phyloP scores from a whole-genome alignment of 1,284 basidiomycete genomes.

The Cutaneotrichosporon mucoides region DNA sequence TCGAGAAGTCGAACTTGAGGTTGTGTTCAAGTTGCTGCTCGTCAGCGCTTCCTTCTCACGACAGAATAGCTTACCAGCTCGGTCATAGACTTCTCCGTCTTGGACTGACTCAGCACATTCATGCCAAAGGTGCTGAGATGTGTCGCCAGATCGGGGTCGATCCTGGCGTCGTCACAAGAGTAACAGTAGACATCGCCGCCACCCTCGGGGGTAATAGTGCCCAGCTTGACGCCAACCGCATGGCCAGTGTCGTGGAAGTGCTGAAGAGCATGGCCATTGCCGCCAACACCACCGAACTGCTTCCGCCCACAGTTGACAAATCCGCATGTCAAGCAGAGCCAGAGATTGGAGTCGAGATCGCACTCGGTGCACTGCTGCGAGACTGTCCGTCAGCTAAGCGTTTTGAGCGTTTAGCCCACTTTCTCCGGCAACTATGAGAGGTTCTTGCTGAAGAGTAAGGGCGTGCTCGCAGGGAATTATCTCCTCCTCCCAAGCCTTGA shows the following conservation, averaged over 20 bases:
- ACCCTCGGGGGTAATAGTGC: conserved; percentile 95
- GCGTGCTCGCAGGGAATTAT: conserved; percentile 84
- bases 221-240: conserved; percentile 85
- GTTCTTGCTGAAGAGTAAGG: conserved; percentile 66
- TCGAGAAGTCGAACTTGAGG: conserved; percentile 87
- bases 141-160: conserved; percentile 70
- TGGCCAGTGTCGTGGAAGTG: conserved; percentile 78
- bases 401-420: conserved; percentile 19
- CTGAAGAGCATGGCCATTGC: conserved; percentile 83
- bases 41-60: no score
- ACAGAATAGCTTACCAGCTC: conserved; percentile 80
- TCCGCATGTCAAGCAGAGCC: conserved; percentile 95
- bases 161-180: conserved; percentile 76
- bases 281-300: conserved; percentile 79
- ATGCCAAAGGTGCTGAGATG: conserved; percentile 86
- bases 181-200: conserved; percentile 89
- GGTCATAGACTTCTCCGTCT: conserved; percentile 97
- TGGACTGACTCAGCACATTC: conserved; percentile 73
- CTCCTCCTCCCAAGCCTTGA: conserved; percentile 98
- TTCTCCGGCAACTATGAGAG: conserved; percentile 33
- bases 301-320: conserved; percentile 86
- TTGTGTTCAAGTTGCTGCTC: conserved; percentile 95
- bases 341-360: conserved; percentile 81
- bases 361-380: conserved; percentile 72
- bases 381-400: conserved; percentile 52